phyloP scores from a whole-genome alignment of 495 filamentous ascomycete genomes.

The Aspergillus kassunensis region DNA sequence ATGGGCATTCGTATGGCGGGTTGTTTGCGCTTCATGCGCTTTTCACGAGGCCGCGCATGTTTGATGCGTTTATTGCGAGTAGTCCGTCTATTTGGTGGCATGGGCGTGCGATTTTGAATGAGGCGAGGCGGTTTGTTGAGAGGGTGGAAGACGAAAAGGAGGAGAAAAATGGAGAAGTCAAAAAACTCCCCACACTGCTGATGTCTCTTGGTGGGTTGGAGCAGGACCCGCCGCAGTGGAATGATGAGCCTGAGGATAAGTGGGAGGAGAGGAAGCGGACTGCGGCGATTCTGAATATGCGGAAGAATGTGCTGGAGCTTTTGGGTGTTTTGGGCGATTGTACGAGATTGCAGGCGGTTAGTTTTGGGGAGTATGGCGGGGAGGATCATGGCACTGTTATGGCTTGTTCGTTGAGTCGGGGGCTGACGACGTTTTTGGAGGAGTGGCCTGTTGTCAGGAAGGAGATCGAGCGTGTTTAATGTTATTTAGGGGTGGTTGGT shows the following conservation, averaged over 20 bases:
- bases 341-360: constrained; percentile 31
- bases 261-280: constrained; percentile 42
- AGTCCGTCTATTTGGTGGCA: constrained; percentile 30
- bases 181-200: constrained; percentile 15
- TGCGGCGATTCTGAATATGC: constrained; percentile 38
- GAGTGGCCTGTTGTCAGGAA: constrained; percentile 17
- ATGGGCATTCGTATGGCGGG: constrained; percentile 27
- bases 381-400: constrained; percentile 27
- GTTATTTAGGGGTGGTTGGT: too few species aligned
- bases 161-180: not conserved
- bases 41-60: constrained; percentile 21
- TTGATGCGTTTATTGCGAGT: constrained; percentile 24
- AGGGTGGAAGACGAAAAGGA: not conserved
- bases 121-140: constrained; percentile 15
- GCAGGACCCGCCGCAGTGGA: constrained; percentile 38
- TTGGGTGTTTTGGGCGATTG: constrained; percentile 6
- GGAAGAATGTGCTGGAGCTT: constrained; percentile 35
- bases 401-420: constrained; percentile 20
- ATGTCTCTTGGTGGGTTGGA: constrained; percentile 24
- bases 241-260: constrained; percentile 22
- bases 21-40: constrained; percentile 23
- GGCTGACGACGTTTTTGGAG: constrained; percentile 23
- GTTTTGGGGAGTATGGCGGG: constrained; percentile 28
- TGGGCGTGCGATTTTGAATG: constrained; percentile 13
- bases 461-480: not conserved